These are phyloP conservation scores for Entomortierella lignicola DNA, from an alignment of 192 early-diverging fungal genomes.

Conservation along the genomic window DNA sequence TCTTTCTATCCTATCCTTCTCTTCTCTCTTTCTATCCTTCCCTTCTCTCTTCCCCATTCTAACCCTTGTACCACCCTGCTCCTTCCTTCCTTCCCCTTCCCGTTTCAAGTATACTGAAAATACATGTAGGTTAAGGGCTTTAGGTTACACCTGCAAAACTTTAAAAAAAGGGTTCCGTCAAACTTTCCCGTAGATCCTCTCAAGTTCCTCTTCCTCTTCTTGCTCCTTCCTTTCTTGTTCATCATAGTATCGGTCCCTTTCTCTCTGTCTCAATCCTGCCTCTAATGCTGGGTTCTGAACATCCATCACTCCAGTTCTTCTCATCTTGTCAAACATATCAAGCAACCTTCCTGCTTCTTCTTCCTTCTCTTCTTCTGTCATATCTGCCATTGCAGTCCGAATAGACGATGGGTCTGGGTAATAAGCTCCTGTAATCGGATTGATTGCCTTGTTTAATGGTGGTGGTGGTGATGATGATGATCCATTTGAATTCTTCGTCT, in stretches of 20 bases:
- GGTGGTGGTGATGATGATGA: neutral
- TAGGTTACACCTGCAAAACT: too few relatives aligned
- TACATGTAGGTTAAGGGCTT: too few relatives aligned
- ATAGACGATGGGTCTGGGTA: constrained; percentile 55
- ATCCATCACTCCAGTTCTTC: constrained; percentile 91
- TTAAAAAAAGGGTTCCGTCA: too few relatives aligned
- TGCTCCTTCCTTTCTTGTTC: constrained; percentile 38
- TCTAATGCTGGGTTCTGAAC: constrained; percentile 77
- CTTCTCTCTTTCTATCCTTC: neutral
- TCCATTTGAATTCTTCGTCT: too few relatives aligned
- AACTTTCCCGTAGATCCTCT: constrained; percentile 31
- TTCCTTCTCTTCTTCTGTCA: constrained; percentile 98
- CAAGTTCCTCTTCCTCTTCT: constrained; percentile 42
- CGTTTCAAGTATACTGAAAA: too few relatives aligned
- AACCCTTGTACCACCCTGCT: too few relatives aligned
- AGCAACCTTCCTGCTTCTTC: constrained; percentile 91
- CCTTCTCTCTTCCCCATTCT: too few relatives aligned
- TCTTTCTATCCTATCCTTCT: neutral
- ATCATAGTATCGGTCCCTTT: constrained; percentile 45
- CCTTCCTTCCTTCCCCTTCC: too few relatives aligned
- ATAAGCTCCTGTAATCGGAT: constrained; percentile 93
- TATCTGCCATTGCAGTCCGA: constrained; percentile 69
- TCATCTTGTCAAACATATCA: constrained; percentile 93
- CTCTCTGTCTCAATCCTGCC: constrained; percentile 56
- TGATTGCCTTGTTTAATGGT: constrained; percentile 52